A percentile compares a stretch with the other conserved stretches of the same genome.
phyloP scores from a whole-genome alignment of 768 basidiomycete genomes.

The Suillus clintonianus region DNA sequence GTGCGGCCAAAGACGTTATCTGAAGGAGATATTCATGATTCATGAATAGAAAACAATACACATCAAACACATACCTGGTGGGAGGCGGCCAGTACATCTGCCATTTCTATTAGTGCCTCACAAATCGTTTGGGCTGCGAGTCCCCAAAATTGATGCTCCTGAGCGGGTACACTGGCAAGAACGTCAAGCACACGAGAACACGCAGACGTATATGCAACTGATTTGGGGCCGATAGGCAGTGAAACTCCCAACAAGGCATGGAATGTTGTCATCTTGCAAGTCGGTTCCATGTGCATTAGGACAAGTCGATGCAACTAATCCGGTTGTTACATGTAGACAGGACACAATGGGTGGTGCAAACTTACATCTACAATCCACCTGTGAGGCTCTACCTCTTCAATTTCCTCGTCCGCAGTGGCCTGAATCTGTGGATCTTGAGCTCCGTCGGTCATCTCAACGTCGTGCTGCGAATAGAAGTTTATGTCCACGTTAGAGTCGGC shows the following conservation, averaged over 20 bases:
- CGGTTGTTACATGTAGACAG: constrained; percentile 4
- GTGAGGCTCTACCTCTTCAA: constrained; percentile 39
- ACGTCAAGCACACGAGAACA: constrained; percentile 39
- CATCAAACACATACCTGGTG: constrained; percentile 31
- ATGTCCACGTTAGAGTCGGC: constrained; percentile 16
- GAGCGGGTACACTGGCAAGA: constrained; percentile 26
- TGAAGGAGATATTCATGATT: constrained; percentile 25
- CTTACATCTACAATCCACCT: constrained; percentile 61
- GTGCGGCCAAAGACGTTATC: constrained; percentile 47
- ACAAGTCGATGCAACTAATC: constrained; percentile 59
- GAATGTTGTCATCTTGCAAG: constrained; percentile 45
- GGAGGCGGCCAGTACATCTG: constrained; percentile 35
- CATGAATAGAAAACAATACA: neutral
- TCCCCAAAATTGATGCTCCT: constrained; percentile 19
- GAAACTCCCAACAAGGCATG: constrained; percentile 50
- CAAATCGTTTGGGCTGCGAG: constrained; percentile 30
- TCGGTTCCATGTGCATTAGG: constrained; percentile 53
- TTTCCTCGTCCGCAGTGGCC: constrained; percentile 28
- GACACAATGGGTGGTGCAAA: constrained; percentile 3
- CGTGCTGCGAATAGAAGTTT: constrained; percentile 29
- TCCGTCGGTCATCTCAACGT: constrained; percentile 37
- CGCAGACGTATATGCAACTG: constrained; percentile 41
- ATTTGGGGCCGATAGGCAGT: constrained; percentile 23
- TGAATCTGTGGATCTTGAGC: constrained; percentile 8
- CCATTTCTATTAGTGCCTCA: constrained; percentile 41